Conservation (phyloP, 768 basidiomycete species). For the Tulasnella sp. region DNA sequence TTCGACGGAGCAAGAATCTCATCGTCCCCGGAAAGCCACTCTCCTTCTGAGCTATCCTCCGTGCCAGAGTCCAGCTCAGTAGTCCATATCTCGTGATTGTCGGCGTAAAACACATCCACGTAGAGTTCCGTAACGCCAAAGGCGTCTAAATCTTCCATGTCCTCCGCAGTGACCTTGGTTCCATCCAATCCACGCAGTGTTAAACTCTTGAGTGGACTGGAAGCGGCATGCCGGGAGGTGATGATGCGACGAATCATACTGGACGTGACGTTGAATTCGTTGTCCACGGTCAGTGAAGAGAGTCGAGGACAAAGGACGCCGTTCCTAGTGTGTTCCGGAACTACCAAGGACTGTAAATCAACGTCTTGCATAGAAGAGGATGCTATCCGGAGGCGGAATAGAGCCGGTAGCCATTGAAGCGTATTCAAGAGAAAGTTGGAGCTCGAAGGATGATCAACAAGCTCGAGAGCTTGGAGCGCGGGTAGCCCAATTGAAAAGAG, state of each 20-base stretch:
- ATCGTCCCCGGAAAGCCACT: background rate
- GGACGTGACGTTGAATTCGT: background rate
- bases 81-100: too few species aligned
- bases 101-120: background rate
- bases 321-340: too few species aligned
- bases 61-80: background rate
- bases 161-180: background rate
- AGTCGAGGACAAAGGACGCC: background rate
- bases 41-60: background rate
- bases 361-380: background rate
- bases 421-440: background rate
- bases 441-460: background rate
- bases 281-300: background rate
- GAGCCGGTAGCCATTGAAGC: background rate
- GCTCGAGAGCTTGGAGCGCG: background rate
- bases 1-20: background rate
- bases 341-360: background rate
- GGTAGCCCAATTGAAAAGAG: background rate
- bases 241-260: background rate
- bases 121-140: background rate
- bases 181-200: background rate
- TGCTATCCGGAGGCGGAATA: background rate
- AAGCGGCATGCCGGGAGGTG: background rate
- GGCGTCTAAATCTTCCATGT: background rate
- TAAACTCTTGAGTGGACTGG: background rate